Evolutionary conservation across 1,284 basidiomycete species (phyloP), one percentile per base, ranked within the genome.

Genomic region (Caloboletus firmus): DNA sequence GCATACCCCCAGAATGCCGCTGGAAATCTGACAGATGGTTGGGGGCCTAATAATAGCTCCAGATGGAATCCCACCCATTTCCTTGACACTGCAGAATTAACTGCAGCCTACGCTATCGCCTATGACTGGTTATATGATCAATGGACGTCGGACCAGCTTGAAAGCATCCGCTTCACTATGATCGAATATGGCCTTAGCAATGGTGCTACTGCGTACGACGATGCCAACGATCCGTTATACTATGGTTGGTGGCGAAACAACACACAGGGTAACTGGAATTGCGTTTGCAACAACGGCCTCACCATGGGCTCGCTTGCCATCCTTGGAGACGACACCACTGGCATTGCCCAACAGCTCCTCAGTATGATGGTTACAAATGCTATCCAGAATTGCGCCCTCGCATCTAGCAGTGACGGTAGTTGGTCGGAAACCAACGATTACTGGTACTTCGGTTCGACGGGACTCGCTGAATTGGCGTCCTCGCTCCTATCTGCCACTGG

Each of bases 351-450:
- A 58, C 74, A 82, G 56, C 76, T 98, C 41, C 82, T 98, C 45
- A 72, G 74, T 37, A 72, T 80, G 53, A 89, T 91, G 10, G 72
- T 95, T 43, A 71, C 81, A 57, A 93, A 93, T 67, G 93, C 94
- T 35, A 77, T 84, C 57, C 61, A 76, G 54, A 95, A 95, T 72
- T 99, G 97, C 70, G 91, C 85, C 0, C 58, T 73, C 26, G 85
- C 77, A 13, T 73, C 79, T 35, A 80, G 79, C 8, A 68, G 76
- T 35, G 96, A 98, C 67, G 96, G 96, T 20, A 91, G 93, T 18
- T 99, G 97, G 96, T 77, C 86, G 20, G 96, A 99, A 75, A 98
- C 95, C 1, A 81, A 94, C 55, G 94, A 98, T 75, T 97, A 96
- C 71, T 95, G 93, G 93, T 94, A 95, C 75, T 95, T 95, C 66